Conservation (phyloP, 331 rosid species). For the Quercus phellos region DNA sequence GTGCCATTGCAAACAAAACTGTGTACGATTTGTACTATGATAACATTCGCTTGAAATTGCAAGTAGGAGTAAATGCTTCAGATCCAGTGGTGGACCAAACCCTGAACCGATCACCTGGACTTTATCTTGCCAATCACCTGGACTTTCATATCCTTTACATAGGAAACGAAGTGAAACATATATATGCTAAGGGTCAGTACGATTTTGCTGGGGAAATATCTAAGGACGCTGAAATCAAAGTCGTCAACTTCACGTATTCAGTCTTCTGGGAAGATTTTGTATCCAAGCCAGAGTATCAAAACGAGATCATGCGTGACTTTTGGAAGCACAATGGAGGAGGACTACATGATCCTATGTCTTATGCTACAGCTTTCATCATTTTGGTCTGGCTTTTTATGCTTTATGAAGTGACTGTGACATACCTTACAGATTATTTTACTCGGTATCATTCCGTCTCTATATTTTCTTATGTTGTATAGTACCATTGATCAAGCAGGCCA, state of each 20-base stretch:
- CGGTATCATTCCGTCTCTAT: neutral
- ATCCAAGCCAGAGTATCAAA: neutral
- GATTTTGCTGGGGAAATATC: slow-evolving; percentile 4
- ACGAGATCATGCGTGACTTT: too few species aligned
- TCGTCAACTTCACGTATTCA: neutral
- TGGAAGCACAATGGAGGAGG: too few species aligned
- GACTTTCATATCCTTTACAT: neutral
- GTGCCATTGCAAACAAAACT: neutral
- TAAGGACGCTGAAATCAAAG: neutral
- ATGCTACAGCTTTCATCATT: too few species aligned
- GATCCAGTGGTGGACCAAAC: too few species aligned
- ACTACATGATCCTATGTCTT: too few species aligned
- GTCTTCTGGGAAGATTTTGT: slow-evolving; percentile 8
- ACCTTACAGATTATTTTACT: neutral
- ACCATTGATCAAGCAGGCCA: too few species aligned
- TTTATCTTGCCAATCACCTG: neutral
- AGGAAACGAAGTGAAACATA: neutral
- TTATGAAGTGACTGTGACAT: neutral
- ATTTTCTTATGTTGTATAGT: too few species aligned
- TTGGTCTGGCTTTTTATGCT: neutral
- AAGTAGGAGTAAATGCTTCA: neutral
- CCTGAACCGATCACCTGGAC: neutral
- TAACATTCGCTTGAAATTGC: neutral
- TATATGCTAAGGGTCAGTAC: neutral
- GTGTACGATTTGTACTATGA: slow-evolving; percentile 1